Evolutionary conservation across 1,284 basidiomycete genomes (phyloP).

Genomic region (Leccinum fallax): DNA sequence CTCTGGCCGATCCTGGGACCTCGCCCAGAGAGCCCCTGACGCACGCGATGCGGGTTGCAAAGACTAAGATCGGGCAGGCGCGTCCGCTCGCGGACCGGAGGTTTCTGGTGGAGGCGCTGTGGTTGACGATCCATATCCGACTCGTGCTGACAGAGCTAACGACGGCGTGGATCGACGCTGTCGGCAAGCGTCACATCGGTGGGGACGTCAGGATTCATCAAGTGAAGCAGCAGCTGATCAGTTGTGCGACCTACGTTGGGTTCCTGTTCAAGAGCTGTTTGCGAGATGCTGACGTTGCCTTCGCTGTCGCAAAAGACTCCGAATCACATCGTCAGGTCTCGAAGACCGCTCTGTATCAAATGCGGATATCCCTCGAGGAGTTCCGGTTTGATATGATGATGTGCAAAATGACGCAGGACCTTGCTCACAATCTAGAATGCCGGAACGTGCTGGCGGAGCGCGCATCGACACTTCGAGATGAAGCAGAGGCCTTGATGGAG

Average conservation of each 20-base stretch:
- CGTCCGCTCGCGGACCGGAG: slow-evolving; percentile 50
- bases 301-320: slow-evolving; percentile 38
- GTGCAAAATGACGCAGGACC: slow-evolving; percentile 17
- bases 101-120: slow-evolving; percentile 49
- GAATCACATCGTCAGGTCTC: slow-evolving; percentile 42
- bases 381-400: slow-evolving; percentile 37
- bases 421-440: background rate
- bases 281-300: slow-evolving; percentile 44
- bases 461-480: slow-evolving; percentile 3
- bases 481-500: slow-evolving; percentile 13
- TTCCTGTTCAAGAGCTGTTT: slow-evolving; percentile 47
- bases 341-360: slow-evolving; percentile 39
- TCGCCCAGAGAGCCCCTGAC: slow-evolving; percentile 37
- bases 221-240: slow-evolving; percentile 16
- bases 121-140: slow-evolving; percentile 47
- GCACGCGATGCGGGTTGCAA: slow-evolving; percentile 45
- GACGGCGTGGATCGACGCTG: slow-evolving; percentile 25
- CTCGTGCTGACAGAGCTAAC: slow-evolving; percentile 41
- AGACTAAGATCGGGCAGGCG: slow-evolving; percentile 45
- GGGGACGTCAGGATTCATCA: background rate
- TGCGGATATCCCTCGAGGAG: slow-evolving; percentile 40
- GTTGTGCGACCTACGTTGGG: slow-evolving; percentile 42
- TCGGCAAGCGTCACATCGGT: slow-evolving; percentile 8
- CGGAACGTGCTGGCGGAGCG: slow-evolving; percentile 12
- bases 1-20: slow-evolving; percentile 22